Conservation (phyloP, 495 filamentous ascomycete species). For the Geoglossum glabrum region DNA sequence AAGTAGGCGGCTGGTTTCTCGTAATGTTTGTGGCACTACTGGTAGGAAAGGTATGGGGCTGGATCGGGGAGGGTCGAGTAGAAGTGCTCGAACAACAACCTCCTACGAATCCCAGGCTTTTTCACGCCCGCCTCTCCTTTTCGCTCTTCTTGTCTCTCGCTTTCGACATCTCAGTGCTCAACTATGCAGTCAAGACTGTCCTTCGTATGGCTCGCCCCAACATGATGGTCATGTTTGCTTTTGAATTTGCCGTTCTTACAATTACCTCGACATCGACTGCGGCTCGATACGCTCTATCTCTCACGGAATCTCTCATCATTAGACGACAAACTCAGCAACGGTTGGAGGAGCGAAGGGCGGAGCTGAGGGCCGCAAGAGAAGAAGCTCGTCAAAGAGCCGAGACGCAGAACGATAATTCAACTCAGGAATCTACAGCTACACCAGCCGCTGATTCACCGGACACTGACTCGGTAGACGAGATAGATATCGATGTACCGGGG, state of each 20-base stretch:
- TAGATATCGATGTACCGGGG: slow-evolving; percentile 82
- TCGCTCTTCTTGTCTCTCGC: slow-evolving; percentile 58
- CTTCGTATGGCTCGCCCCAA: slow-evolving; percentile 70
- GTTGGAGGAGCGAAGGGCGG: slow-evolving; percentile 36
- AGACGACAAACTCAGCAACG: slow-evolving; percentile 45
- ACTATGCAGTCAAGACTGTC: slow-evolving; percentile 62
- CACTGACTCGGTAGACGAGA: slow-evolving; percentile 70
- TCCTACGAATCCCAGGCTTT: slow-evolving; percentile 71
- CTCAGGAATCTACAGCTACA: neutral
- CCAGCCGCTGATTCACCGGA: slow-evolving; percentile 27
- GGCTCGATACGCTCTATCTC: slow-evolving; percentile 56
- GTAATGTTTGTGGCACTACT: slow-evolving; percentile 90
- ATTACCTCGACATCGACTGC: slow-evolving; percentile 63
- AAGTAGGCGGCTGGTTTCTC: slow-evolving; percentile 81
- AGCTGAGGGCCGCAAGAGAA: slow-evolving; percentile 31
- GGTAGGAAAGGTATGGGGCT: slow-evolving; percentile 89
- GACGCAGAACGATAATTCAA: slow-evolving; percentile 16
- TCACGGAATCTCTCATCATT: slow-evolving; percentile 57
- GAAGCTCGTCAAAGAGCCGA: slow-evolving; percentile 22
- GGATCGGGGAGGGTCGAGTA: slow-evolving; percentile 89
- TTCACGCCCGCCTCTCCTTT: slow-evolving; percentile 61
- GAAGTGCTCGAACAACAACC: slow-evolving; percentile 92
- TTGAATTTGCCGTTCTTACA: slow-evolving; percentile 79
- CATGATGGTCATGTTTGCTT: slow-evolving; percentile 99
- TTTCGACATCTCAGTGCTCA: slow-evolving; percentile 59